Evolutionary conservation across 1,284 basidiomycete genomes (phyloP).

Genomic region (Takashimella tepidaria): DNA sequence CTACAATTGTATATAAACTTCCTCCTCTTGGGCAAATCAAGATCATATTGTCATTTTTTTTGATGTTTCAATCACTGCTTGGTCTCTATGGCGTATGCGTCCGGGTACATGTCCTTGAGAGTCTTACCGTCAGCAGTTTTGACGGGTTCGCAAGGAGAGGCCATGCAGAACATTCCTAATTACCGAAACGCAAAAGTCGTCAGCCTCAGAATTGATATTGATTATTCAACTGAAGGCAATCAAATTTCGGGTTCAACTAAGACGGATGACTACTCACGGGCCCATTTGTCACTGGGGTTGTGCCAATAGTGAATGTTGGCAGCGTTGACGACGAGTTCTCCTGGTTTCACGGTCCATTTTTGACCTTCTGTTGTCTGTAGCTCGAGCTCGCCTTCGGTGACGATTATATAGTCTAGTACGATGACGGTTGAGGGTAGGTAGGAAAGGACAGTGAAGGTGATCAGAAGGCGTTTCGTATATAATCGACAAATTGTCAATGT

Average conservation of each 20-base stretch:
- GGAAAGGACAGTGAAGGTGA: too few species aligned
- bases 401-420: neutral
- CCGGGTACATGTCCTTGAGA: neutral
- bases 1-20: too few species aligned
- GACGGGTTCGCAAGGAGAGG: neutral
- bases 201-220: too few species aligned
- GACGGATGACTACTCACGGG: neutral
- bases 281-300: neutral
- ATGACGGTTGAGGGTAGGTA: too few species aligned
- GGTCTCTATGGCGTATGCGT: neutral
- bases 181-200: too few species aligned
- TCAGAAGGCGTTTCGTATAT: too few species aligned
- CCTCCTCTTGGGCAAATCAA: neutral
- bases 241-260: too few species aligned
- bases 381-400: neutral
- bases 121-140: neutral
- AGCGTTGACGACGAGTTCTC: neutral
- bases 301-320: neutral
- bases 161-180: neutral
- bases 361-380: neutral
- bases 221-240: too few species aligned
- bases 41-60: neutral
- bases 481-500: too few species aligned
- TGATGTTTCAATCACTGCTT: neutral
- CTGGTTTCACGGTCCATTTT: neutral